phyloP scores from a whole-genome alignment of 768 basidiomycete species.

The Pleurotus tuber-regium region DNA sequence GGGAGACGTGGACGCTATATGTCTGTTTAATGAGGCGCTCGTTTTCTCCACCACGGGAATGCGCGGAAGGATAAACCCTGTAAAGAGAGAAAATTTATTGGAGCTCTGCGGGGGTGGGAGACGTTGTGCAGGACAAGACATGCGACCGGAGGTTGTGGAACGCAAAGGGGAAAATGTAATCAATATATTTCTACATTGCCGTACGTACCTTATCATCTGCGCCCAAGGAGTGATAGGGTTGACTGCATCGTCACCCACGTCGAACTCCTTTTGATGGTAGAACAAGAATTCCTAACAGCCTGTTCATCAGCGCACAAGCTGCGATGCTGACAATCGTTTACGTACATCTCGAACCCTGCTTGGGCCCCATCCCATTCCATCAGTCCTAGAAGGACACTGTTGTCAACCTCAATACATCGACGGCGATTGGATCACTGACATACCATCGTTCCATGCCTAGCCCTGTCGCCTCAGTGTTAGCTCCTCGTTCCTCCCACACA shows the following conservation, averaged over 20 bases:
- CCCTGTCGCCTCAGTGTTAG: slow-evolving; percentile 78
- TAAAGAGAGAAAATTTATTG: not conserved
- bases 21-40: slow-evolving; percentile 81
- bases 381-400: slow-evolving; percentile 33
- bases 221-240: slow-evolving; percentile 73
- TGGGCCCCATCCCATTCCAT: slow-evolving; percentile 82
- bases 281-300: slow-evolving; percentile 70
- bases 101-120: not conserved
- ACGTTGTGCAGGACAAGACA: not conserved
- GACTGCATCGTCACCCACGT: slow-evolving; percentile 49
- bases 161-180: slow-evolving; percentile 4
- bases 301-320: slow-evolving; percentile 15
- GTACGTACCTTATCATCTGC: slow-evolving; percentile 62
- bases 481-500: slow-evolving; percentile 86
- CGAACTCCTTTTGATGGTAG: slow-evolving; percentile 79
- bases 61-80: slow-evolving; percentile 30
- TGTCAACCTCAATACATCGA: slow-evolving; percentile 8
- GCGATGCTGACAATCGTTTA: slow-evolving; percentile 27
- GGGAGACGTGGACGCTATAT: slow-evolving; percentile 75
- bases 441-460: slow-evolving; percentile 86
- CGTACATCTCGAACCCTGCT: slow-evolving; percentile 58
- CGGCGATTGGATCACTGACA: slow-evolving; percentile 16
- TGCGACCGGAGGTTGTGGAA: slow-evolving; percentile 7
- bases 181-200: slow-evolving; percentile 2
- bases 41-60: slow-evolving; percentile 43